phyloP scores from a whole-genome alignment of 805 yeast species.

The Millerozyma acaciae region DNA sequence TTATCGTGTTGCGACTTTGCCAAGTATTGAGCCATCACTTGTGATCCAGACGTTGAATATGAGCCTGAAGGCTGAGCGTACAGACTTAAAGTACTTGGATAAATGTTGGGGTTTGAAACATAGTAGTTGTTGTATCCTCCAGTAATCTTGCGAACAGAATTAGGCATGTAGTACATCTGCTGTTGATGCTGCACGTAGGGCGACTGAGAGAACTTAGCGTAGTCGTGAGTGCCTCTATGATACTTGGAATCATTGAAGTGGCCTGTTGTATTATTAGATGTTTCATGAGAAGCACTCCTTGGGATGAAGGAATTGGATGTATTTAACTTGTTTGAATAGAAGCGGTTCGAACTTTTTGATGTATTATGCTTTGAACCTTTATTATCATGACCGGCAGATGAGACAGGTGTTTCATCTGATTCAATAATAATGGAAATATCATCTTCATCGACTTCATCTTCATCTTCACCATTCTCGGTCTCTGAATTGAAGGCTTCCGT shows the following conservation, averaged over 20 bases:
- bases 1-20: slow-evolving; percentile 69
- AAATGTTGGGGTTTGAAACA: slow-evolving; percentile 4
- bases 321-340: slow-evolving; percentile 13
- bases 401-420: slow-evolving; percentile 25
- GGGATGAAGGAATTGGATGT: slow-evolving; percentile 21
- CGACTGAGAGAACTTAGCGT: slow-evolving; percentile 5
- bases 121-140: slow-evolving; percentile 2
- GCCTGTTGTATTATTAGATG: slow-evolving; percentile 16
- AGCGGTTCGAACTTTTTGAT: slow-evolving; percentile 6
- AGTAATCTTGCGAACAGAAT: slow-evolving; percentile 3
- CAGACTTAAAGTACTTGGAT: slow-evolving; percentile 5
- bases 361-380: slow-evolving; percentile 10
- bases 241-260: slow-evolving; percentile 4
- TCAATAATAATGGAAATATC: slow-evolving; percentile 37
- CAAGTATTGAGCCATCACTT: slow-evolving; percentile 73
- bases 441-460: slow-evolving; percentile 33
- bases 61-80: slow-evolving; percentile 5
- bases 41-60: slow-evolving; percentile 49
- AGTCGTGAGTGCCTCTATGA: slow-evolving; percentile 4
- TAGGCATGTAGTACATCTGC: slow-evolving; percentile 8
- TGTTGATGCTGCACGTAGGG: slow-evolving; percentile 14
- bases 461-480: slow-evolving; percentile 22
- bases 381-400: slow-evolving; percentile 15
- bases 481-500: slow-evolving; percentile 12
- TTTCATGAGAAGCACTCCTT: slow-evolving; percentile 13